Base-by-base conservation (phyloP, 352 stramenopile species). In the Pythium plurisporium region DNA sequence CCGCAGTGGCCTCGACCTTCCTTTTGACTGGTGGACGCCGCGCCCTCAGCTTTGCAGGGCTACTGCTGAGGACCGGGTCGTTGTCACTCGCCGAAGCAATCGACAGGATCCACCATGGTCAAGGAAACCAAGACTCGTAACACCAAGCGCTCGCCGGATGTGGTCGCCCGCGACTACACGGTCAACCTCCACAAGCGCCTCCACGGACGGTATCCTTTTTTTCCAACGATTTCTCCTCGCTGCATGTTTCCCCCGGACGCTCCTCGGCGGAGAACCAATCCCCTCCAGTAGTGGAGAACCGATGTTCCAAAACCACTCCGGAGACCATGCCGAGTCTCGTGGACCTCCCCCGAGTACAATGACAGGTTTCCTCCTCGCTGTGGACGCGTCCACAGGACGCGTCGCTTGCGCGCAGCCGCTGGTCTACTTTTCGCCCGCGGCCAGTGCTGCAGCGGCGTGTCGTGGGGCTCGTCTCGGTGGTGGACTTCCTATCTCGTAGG, bases 161-260 rank as follows among this genome's bases (percentile, higher is more conserved):
- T 98, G 51, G 85, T 99, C 53, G 97, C 90, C 59, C 92, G 96
- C 72, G 96, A 99, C 81, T 98, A 98, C 88, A 99, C 97, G 51
- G 98, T 99, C 82, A 97, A 99, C 79, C 89, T 99, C 59, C 94
- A 98, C 82, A 99, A 99, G 89, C 76, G 91, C 71, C 86, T 98
- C 58, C 93, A 98, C 75, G 75, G 79, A 84, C 79, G 74, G 81
- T 92, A 92, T 89, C 76, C 76, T 89, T 89, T 89, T 82, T 76
- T 73, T 68, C 72, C 67, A 64, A 72, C 62, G 47, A 52, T 58
- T 56, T 72, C 36, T 38, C 36, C 59, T 23, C 10, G n/a, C 27
- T 47, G 41, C 47, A 63, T 48, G 50, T 75, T 47, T 42, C 36
- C 2, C 17, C 9, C 9, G 6, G 36, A 42, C 36, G 36, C 36